phyloP scores from a whole-genome alignment of 2,329 filamentous ascomycete species.

The Chalaropsis thielavioides region DNA sequence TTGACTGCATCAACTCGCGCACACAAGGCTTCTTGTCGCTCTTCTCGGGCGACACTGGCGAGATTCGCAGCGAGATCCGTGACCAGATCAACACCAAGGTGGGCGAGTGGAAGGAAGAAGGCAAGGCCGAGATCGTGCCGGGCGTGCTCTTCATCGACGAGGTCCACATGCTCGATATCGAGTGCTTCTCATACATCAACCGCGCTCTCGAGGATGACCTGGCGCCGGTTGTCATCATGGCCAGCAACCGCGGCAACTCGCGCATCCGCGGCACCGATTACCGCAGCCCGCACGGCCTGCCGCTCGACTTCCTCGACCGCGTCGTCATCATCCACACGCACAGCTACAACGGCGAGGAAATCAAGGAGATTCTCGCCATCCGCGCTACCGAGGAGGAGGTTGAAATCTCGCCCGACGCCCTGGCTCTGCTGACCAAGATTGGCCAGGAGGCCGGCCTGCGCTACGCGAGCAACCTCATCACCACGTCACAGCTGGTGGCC shows the following conservation, averaged over 20 bases:
- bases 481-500: constrained; percentile 74
- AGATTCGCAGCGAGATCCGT: constrained; percentile 91
- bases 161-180: constrained; percentile 98
- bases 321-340: constrained; percentile 94
- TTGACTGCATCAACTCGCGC: constrained; percentile 96
- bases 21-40: constrained; percentile 97
- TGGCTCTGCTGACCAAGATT: constrained; percentile 90
- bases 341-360: constrained; percentile 66
- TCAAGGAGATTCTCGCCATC: constrained; percentile 83
- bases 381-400: constrained; percentile 93
- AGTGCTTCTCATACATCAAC: constrained; percentile 98
- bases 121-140: constrained; percentile 94
- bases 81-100: constrained; percentile 99
- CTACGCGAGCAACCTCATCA: constrained; percentile 97
- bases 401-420: constrained; percentile 74
- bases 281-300: constrained; percentile 80
- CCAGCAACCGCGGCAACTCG: constrained; percentile 84
- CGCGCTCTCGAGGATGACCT: constrained; percentile 88
- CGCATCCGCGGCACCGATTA: constrained; percentile 90
- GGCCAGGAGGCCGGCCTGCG: constrained; percentile 81
- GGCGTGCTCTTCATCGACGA: constrained; percentile 97
- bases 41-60: constrained; percentile 94
- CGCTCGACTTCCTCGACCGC: constrained; percentile 88
- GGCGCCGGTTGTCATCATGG: constrained; percentile 97
- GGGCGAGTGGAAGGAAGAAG: constrained; percentile 97